Evolutionary conservation across 2,329 filamentous ascomycete genomes (phyloP), one percentile per base, ranked within the genome.

Genomic region (Penicillium thymicola): DNA sequence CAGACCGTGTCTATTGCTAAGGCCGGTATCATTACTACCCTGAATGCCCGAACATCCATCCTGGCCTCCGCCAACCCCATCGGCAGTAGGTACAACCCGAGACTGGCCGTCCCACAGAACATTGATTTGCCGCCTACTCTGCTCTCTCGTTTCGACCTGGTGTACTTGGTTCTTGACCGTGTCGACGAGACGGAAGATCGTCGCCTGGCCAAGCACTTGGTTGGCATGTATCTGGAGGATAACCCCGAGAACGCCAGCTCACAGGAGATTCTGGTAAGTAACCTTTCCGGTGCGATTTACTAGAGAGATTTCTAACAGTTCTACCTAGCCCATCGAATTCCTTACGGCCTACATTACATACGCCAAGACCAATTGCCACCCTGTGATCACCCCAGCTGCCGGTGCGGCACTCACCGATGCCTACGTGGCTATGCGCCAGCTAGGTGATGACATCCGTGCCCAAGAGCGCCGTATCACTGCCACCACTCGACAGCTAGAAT

Each of bases 41-140:
- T 99, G 59, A 99, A 99, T 71, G 94, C 94, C 27, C 84, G 94
- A 70, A 97, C 94, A 1, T 95, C 90, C 62, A 97, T 99, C 69
- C 85, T 99, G 30, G 94, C 94, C 16, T 97, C 93, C 11, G 94
- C 94, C 74, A 99, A 99, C 72, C 94, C 94, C 1, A 97, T 99
- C 64, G 94, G 94, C 67, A 96, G 91, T 77, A 92, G 95, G 71
- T 99, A 99, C 79, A 97, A 99, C 75, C 89, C 91, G 3, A 93
- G 96, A 68, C 79, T 99, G 25, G 92, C 94, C 0, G 94, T 99
- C 14, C 94, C 94, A 3, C 92, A 97, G 69, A 99, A 99, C 75
- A 99, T 99, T 67, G 94, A 99, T 70, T 85, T 99, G 9, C 94
- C 94, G 0, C 94, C 94, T 0, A 99, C 94, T 0, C 82, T 99